Evolutionary conservation across 2,329 filamentous ascomycete species (phyloP), one percentile per base, ranked within the genome.

Genomic region (Clarireedia paspali): DNA sequence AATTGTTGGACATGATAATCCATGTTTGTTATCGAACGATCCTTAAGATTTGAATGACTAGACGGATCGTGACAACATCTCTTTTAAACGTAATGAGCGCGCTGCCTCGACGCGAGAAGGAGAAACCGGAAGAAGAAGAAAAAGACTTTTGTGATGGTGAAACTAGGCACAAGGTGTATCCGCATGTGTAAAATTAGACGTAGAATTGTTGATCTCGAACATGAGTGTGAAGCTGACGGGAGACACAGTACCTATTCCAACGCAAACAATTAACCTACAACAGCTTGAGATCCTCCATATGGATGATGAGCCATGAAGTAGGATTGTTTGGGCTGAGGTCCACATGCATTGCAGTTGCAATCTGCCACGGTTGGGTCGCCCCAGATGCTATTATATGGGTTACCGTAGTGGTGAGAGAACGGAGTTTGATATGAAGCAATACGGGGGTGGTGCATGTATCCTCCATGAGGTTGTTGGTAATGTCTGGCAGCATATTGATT

Each of bases 341-440:
- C 70, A 66, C 76, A 79, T 56, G 74, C 74, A 50, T 68, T 62
- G 61, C 77, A 79, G 47, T 69, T 69, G 62, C 77, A 80, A 36
- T 73, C 74, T 2, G 71, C 70, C 27, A 72, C 72, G 60, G 76
- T 73, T 14, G 71, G 70, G 27, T 65, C 74, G 75, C 75, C 74
- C 76, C 75, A 78, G 17, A 72, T 72, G 59, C 69, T 74, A 50
- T 63, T 61, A 15, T 12, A 40, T 14, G 60, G 57, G 49, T 59
- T 57, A 38, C 57, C 68, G 56, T 76, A 75, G 24, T 74, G 72
- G 57, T 73, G 67, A 45, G 72, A 68, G 59, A 75, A 78, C 17
- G 74, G 72, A n/a, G 75, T 75, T 58, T 75, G 74, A 55, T 75
- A 74, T 56, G 76, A 72, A 38, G 74, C 74, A 44, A 74, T 71